Evolutionary conservation across 371 early-diverging fungal species (phyloP), one percentile per base, ranked within the genome.

Genomic region (Chytridium lagenaria): DNA sequence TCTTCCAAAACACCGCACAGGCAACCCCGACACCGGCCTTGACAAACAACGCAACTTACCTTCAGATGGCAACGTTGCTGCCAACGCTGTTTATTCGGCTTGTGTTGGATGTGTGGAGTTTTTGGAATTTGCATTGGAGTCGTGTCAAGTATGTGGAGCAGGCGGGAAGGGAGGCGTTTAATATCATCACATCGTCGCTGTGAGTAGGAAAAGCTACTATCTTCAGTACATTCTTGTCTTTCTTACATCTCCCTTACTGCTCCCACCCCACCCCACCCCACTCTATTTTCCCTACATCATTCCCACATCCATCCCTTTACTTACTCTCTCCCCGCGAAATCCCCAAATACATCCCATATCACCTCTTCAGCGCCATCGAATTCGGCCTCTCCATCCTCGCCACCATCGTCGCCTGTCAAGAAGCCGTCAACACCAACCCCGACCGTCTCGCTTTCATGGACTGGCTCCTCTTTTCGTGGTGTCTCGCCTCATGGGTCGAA

Each of bases 391-490:
- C 68, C 12, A n/a, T 49, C 36, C 68, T 68, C 30, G 68, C 68
- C 33, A 51, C 31, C 50, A 26, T 68, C 16, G 68, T 68, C 30
- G 68, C 39, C 22, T 19, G 33, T 26, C 68, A 68, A 30, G 68
- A 68, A 31, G 51, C 50, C 22, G 51, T 68, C 52, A 49, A 51
- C 50, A 28, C 5, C 51, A 2, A 16, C 5, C 51, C 51, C 34
- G 33, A 49, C 30, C 7, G 31, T 7, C 52, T 68, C 52, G 7
- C 68, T 7, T 68, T 68, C 52, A 50, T 49, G 51, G 68, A 68
- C 52, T 68, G 68, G 68, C 30, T 34, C n/a, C 68, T 68, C 44
- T 50, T 68, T 31, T 51, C 51, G 7, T 68, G 68, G 68, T 68
- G 68, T 30, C 33, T 68, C 3, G 52, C 51, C 16, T 68, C 68